These are phyloP conservation scores for Pinus tabuliformis DNA, from an alignment of 75 land plant genomes.

Conservation along the genomic window DNA sequence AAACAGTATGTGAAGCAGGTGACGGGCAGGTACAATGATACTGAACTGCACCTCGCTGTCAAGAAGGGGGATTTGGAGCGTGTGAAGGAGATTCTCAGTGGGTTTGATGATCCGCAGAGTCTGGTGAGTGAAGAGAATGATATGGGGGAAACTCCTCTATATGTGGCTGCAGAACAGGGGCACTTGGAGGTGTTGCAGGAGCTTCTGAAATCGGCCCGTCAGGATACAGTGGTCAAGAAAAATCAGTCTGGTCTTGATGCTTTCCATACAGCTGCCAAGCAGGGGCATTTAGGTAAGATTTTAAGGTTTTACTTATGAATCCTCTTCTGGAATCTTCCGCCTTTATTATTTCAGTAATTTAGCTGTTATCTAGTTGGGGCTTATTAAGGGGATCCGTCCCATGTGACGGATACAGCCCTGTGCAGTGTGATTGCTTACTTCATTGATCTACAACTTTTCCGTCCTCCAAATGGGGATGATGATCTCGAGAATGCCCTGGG, in stretches of 20 bases:
- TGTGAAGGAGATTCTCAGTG: conserved; percentile 40
- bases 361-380: neutral
- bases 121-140: conserved; percentile 64
- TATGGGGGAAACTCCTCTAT: conserved; percentile 57
- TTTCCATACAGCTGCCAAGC: conserved; percentile 47
- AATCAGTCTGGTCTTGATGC: conserved; percentile 39
- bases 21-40: conserved; percentile 67
- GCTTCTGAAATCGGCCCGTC: conserved; percentile 33
- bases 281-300: conserved; percentile 48
- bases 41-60: conserved; percentile 58
- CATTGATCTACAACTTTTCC: neutral
- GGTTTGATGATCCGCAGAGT: conserved; percentile 1
- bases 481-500: neutral
- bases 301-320: neutral
- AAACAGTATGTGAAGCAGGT: conserved; percentile 76
- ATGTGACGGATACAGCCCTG: neutral
- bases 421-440: neutral
- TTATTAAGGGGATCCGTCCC: too few species aligned
- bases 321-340: neutral
- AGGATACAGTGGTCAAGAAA: conserved; percentile 39
- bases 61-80: conserved; percentile 34
- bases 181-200: conserved; percentile 54
- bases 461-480: neutral
- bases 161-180: conserved; percentile 51
- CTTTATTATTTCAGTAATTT: neutral